A percentile compares a stretch with the other conserved stretches of the same genome.
Evolutionary conservation across 1,284 basidiomycete species (phyloP).

Genomic region (Puccinia polysora): DNA sequence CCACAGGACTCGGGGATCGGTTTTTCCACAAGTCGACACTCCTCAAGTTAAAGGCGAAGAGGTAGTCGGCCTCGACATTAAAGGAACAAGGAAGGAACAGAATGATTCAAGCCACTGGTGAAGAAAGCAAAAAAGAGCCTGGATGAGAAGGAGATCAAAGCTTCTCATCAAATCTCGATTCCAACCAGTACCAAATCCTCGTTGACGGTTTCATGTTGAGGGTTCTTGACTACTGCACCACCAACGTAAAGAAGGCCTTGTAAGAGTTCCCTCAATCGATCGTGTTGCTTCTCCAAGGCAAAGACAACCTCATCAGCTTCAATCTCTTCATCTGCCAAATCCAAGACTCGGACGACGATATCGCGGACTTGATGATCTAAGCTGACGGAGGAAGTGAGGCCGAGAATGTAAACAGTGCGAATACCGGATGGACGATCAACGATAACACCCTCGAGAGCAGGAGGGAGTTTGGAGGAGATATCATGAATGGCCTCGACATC

Average conservation of each 20-base stretch:
- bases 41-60: too few relatives aligned
- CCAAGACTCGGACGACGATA: constrained; percentile 26
- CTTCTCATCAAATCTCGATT: constrained; percentile 25
- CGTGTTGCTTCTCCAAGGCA: constrained; percentile 32
- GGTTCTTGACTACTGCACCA: constrained; percentile 26
- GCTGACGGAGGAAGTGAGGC: constrained; percentile 8
- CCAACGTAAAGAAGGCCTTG: constrained; percentile 42
- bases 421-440: constrained; percentile 29
- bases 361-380: not conserved
- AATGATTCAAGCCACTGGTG: too few relatives aligned
- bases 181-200: constrained; percentile 31
- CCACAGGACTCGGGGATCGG: too few relatives aligned
- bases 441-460: constrained; percentile 25
- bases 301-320: constrained; percentile 39
- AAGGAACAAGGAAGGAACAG: too few relatives aligned
- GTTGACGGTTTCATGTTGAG: constrained; percentile 14
- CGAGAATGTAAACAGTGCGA: constrained; percentile 32
- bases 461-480: constrained; percentile 26
- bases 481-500: constrained; percentile 34
- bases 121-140: too few relatives aligned
- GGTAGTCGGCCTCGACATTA: too few relatives aligned
- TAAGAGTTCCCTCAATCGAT: constrained; percentile 32
- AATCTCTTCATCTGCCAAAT: constrained; percentile 39
- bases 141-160: not conserved
- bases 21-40: too few relatives aligned